Base-by-base conservation (phyloP, 1,284 basidiomycete genomes). In the Sphaerobolus stellatus region DNA sequence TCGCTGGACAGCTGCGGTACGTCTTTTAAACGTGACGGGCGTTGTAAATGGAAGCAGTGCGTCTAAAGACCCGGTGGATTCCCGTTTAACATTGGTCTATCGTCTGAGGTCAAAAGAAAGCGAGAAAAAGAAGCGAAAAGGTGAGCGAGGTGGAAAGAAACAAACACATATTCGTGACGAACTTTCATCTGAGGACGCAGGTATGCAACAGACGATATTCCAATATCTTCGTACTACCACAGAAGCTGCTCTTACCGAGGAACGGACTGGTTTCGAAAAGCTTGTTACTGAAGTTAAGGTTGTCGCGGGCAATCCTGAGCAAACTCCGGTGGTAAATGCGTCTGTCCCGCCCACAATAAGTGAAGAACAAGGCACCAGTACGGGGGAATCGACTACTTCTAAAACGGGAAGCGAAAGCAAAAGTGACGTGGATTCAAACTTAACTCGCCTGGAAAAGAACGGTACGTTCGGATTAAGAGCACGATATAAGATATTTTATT, bases 81-180 rank as follows among this genome's bases (percentile, higher is more conserved):
- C 65, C 36, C 44, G 52, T 18, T 57, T 75, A 9, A 67, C 69
- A 51, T 56, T 75, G n/a, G 70, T 75, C 0, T 75, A 74, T 50
- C 64, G 72, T 13, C 61, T 43, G 30, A 55, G 62, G 18, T 6
- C 7, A 18, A 41, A 41, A 7, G 6, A n/a, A 41, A n/a, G 6
- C 40, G 18, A 6, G 6, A 7, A 9, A 6, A 41, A 24, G 9
- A 41, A 6, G n/a, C 6, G 31, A 51, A 44, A 55, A 44, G 38
- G 16, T 9, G 27, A 20, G 16, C 16, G 43, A 18, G 18, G 24
- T 27, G 28, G 50, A 30, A 30, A 52, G 50, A n/a, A 18, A 31
- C 9, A 29, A 20, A 45, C 28, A 24, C 13, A 20, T 45, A 16
- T n/a, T 33, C 38, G n/a, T 24, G 7, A 24, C 40, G 25, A 24